Evolutionary conservation across 2,329 filamentous ascomycete genomes (phyloP), one percentile per base, ranked within the genome.

Genomic region (Pestalotiopsis sp.): DNA sequence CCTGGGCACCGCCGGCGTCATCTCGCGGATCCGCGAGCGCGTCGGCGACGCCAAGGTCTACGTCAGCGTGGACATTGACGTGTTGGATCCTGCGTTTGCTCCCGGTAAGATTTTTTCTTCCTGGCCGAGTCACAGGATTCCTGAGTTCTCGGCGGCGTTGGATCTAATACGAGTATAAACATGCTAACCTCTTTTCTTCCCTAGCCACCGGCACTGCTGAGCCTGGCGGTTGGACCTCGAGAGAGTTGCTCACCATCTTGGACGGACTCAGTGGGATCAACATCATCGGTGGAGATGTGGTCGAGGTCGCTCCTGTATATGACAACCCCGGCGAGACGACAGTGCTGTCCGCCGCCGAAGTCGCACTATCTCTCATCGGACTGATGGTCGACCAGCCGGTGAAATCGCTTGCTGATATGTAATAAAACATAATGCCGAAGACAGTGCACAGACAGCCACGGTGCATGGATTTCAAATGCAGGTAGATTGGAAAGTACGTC

Each of bases 251-350:
- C 70, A 84, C 90, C 2, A 91, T 95, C 67, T 80, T 95, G 70
- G 86, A 93, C 25, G 92, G 91, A 0, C 86, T 95, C 13, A 89
- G 91, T 74, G 87, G 84, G 0, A 78, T 95, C 75, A 92, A 93
- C 71, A 83, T 95, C 5, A 88, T 95, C 0, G 93, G 92, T 1
- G 93, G 90, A 0, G 93, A 95, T 81, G 87, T 95, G 62, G 93
- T 95, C 3, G 93, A 95, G 81, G 92, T 95, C 5, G 88, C 91
- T 1, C 93, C 93, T 0, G 89, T 88, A 3, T 95, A 95, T 78
- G 93, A 95, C 80, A 91, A 90, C 23, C 83, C 82, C 12, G 92
- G 88, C 3, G 93, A 95, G 80, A 90, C 87, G 36, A 96, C 93
- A 3, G 89, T 90, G 2, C 78, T 95, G 64, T 91, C 91, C 2